Base-by-base conservation (phyloP, 2,329 filamentous ascomycete species). In the Fusarium stilboides region DNA sequence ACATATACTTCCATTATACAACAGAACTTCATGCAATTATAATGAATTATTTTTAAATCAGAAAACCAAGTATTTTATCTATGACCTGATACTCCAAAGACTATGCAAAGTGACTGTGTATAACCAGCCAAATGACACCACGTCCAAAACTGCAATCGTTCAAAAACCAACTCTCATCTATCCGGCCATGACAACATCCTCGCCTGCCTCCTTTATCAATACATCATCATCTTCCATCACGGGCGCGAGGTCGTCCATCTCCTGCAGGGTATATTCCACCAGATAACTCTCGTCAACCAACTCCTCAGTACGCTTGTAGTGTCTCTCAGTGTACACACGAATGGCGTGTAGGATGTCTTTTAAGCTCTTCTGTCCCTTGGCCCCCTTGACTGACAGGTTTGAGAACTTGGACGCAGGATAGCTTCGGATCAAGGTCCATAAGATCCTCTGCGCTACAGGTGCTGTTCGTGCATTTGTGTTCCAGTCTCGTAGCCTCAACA, bases 381-480 rank as follows among this genome's bases (percentile, higher is more conserved):
- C 86, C 31, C 86, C 86, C 74, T 85, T 85, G 20, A 88, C 85
- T 5, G 89, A 91, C 57, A 97, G 79, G 63, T 87, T 89, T 3
- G 94, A 91, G 59, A 98, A 88, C 59, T 91, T 89, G 49, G 89
- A 88, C 4, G 93, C 92, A 2, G 94, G 92, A 75, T 97, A 97
- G 62, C 90, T 92, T 69, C 89, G 89, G 52, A 97, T 89, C 9
- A 99, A 77, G 2, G 92, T 89, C 83, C 90, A 92, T 9, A 99
- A 82, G 15, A 99, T 91, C 34, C 91, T 89, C 80, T 99, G 96
- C 1, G 96, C 92, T 2, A 98, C 89, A 7, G 90, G 87, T 1
- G 94, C 91, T 5, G 94, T 97, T 65, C 93, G 88, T 0, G 94
- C 94, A 74, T 98, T 98, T 6, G 96, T 97, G 78, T 99, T 99